These are phyloP conservation scores for Thecaphora thlaspeos DNA, from an alignment of 1,284 basidiomycete species.

Conservation along the genomic window DNA sequence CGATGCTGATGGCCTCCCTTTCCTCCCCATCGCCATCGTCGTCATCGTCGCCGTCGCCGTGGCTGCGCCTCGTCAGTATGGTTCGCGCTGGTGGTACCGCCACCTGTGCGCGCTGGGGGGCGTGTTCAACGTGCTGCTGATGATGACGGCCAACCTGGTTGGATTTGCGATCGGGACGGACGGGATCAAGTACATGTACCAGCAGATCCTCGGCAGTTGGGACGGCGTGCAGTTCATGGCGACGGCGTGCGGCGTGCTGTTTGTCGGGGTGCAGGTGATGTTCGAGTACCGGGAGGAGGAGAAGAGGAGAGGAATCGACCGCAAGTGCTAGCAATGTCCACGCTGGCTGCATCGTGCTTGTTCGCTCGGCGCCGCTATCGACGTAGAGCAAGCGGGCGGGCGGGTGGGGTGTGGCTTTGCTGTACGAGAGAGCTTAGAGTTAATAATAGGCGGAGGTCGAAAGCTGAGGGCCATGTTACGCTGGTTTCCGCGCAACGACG, in stretches of 20 bases:
- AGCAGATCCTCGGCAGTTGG: constrained; percentile 68
- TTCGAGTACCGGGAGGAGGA: constrained; percentile 60
- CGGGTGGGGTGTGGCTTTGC: no score
- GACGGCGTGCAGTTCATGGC: constrained; percentile 71
- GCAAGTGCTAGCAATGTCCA: constrained; percentile 39
- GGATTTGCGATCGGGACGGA: constrained; percentile 91
- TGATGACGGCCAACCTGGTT: constrained; percentile 91
- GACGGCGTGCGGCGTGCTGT: constrained; percentile 69
- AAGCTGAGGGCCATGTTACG: no score
- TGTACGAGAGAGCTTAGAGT: no score
- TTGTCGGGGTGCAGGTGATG: constrained; percentile 86
- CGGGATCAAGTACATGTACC: constrained; percentile 72
- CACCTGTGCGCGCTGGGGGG: constrained; percentile 82
- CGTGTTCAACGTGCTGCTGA: constrained; percentile 79
- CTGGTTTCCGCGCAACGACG: no score
- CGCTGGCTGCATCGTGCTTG: no score
- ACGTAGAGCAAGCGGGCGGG: no score
- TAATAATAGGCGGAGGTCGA: no score
- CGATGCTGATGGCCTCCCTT: no score
- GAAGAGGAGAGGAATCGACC: constrained; percentile 27
- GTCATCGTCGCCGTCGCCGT: constrained; percentile 2
- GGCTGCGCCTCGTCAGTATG: constrained; percentile 64
- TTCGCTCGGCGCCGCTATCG: not conserved
- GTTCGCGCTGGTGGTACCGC: constrained; percentile 73
- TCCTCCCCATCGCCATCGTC: no score